Evolutionary conservation across 306 rosid genomes (phyloP), one percentile per base, ranked within the genome.

Genomic region (Canavalia gladiata): DNA sequence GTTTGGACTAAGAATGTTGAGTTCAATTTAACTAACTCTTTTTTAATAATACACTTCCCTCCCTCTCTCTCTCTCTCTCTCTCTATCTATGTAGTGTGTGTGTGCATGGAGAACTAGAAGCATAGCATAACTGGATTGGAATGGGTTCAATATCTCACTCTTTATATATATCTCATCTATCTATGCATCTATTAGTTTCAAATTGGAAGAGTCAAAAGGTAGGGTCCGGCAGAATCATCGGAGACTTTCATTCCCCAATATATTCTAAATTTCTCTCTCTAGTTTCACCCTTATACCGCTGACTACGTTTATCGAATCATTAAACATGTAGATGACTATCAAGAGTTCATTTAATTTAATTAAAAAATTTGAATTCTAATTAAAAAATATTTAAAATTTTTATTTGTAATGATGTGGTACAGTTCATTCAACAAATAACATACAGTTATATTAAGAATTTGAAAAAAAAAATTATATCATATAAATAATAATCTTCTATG

Each of bases 241-340:
- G 90, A 90, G 92, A 86, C 90, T 92, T 88, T 89, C 90, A 88
- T 87, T 92, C 89, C 68, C 95, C 90, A 47, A 89, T 71, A 85
- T 88, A 87, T 84, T 92, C 89, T 82, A 75, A 4, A 28, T 71
- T 37, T 72, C 67, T 50, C 69, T 43, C 41, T 37, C 0, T 37
- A 7, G 31, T 6, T 5, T 55, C 25, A 18, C 25, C 25, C 25
- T 18, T 18, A 18, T 18, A 18, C 25, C 25, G 25, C 25, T 18
- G 25, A 18, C 25, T 18, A 18, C 25, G 25, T 18, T 18, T 18
- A 18, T 18, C 25, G 0, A 18, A 18, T 18, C 25, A 18, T 18
- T 18, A 18, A 18, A 18, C 25, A 18, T 18, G 25, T 18, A 18
- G 25, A 18, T 18, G 25, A 18, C 25, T 18, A 18, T 18, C 25